phyloP scores from a whole-genome alignment of 108 stramenopile species.

The Chaetoceros muelleri region DNA sequence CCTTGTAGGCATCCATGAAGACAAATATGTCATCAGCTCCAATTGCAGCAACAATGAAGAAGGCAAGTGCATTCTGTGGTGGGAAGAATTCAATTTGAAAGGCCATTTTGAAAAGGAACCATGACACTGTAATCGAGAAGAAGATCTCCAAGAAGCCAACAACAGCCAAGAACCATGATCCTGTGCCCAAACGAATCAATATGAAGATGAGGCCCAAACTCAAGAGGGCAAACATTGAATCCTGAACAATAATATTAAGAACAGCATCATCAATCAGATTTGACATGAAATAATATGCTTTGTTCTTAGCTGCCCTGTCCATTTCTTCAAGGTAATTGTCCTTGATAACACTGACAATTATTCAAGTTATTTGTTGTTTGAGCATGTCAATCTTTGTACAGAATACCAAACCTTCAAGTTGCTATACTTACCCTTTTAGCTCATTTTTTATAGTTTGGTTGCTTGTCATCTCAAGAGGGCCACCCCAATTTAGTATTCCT shows the following conservation, averaged over 20 bases:
- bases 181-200: constrained; percentile 21
- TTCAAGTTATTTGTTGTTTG: no score
- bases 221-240: constrained; percentile 27
- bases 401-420: no score
- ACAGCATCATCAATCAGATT: constrained; percentile 35
- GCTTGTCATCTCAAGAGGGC: no score
- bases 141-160: constrained; percentile 39
- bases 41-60: constrained; percentile 48
- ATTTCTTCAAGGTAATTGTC: no score
- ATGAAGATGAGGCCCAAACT: constrained; percentile 32
- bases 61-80: constrained; percentile 29
- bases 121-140: constrained; percentile 34
- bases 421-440: no score
- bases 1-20: constrained; percentile 53
- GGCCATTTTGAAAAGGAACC: constrained; percentile 34
- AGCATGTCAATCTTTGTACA: no score
- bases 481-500: constrained; percentile 35
- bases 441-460: no score
- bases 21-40: constrained; percentile 45
- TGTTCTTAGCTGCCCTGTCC: no score
- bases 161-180: constrained; percentile 34
- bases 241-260: constrained; percentile 23
- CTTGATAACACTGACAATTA: no score
- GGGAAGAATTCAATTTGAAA: constrained; percentile 40
- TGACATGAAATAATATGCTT: no score